phyloP scores from a whole-genome alignment of 192 early-diverging fungal species.

The Backusella mclennaniae region DNA sequence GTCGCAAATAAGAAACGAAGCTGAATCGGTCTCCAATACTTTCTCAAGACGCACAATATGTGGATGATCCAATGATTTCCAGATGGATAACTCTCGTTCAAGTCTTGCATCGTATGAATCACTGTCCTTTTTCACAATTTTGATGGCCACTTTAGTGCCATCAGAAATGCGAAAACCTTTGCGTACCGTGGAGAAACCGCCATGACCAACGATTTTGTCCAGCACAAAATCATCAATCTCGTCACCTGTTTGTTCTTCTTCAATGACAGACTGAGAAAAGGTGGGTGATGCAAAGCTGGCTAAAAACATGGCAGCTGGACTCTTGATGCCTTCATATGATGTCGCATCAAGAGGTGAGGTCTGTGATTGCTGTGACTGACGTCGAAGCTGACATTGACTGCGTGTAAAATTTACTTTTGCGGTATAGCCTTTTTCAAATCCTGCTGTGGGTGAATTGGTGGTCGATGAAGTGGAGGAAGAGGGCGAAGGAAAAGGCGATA shows the following conservation, averaged over 20 bases:
- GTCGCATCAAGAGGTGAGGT: slow-evolving; percentile 9
- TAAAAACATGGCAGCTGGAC: slow-evolving; percentile 36
- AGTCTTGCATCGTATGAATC: slow-evolving; percentile 39
- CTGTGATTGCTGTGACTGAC: slow-evolving; percentile 2
- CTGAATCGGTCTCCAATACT: slow-evolving; percentile 62
- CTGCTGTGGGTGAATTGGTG: neutral
- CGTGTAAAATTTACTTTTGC: neutral
- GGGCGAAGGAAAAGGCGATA: slow-evolving; percentile 6
- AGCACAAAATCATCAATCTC: slow-evolving; percentile 70
- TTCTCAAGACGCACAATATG: slow-evolving; percentile 64
- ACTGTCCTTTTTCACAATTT: slow-evolving; percentile 57
- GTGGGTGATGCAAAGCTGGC: slow-evolving; percentile 26
- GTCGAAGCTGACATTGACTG: neutral
- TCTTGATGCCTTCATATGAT: slow-evolving; percentile 30
- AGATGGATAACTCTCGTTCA: slow-evolving; percentile 66
- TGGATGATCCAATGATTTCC: slow-evolving; percentile 62
- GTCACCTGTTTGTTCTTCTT: slow-evolving; percentile 62
- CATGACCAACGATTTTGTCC: slow-evolving; percentile 65
- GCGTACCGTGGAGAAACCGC: slow-evolving; percentile 74
- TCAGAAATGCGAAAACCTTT: slow-evolving; percentile 53
- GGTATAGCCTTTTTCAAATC: neutral
- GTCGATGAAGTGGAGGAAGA: slow-evolving; percentile 11
- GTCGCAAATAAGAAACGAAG: slow-evolving; percentile 72
- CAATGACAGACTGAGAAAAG: neutral
- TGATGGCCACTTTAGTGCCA: slow-evolving; percentile 59